Base-by-base conservation (phyloP, 257 asterid genomes). In the Cruciata laevipes region DNA sequence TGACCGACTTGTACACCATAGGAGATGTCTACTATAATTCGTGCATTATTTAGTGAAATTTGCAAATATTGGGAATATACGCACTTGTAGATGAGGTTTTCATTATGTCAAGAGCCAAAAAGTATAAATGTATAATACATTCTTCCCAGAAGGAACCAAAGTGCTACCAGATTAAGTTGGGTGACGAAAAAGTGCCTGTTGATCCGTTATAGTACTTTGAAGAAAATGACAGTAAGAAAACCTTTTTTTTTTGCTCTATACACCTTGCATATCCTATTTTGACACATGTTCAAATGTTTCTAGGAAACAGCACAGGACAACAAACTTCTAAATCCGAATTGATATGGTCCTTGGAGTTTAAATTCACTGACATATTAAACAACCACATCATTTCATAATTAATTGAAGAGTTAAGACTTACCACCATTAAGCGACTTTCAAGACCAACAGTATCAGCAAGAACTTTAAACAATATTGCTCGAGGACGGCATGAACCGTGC, bases 381-480 rank as follows among this genome's bases (percentile, higher is more conserved):
- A 6, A 18, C 57, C 6, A 69, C 67, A 70, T 52, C 35, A 51
- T 55, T 9, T 20, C 16, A 20, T 33, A 58, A 40, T 24, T 14
- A n/a, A 2, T 32, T 32, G n/a, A 40, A 21, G 53, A 76, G 58
- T 33, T 44, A 67, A 75, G 73, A 38, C 97, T 80, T 77, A 94
- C 99, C 96, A 87, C 96, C 79, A 94, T 82, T 61, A 94, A 89
- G 75, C 86, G 81, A 74, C 95, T 83, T 79, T 94, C 95, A 70
- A 94, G 95, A 77, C 97, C 96, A 71, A 94, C 96, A 65, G 97
- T 79, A 82, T 94, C 99, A 0, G 99, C 99, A 73, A 94, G 96
- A 83, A 88, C 96, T 81, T 94, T 94, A 74, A 94, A 94, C 40
- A 94, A 71, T 72, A 94, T 90, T 71, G 99, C 97, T 67, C 99